phyloP scores from a whole-genome alignment of 192 early-diverging fungal species.

The Geosiphon pyriformis region DNA sequence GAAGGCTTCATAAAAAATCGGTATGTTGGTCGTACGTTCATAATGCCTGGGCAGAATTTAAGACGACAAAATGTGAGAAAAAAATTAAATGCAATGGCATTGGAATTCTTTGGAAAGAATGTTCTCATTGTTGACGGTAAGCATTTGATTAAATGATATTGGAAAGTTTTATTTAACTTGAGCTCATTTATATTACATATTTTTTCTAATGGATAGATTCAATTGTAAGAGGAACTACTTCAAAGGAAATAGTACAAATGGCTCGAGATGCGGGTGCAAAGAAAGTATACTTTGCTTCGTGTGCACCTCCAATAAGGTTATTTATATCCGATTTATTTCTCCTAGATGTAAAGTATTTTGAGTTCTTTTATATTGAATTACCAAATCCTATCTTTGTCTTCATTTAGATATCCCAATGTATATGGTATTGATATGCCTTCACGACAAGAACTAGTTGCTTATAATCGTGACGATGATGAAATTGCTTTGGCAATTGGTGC shows the following conservation, averaged over 20 bases:
- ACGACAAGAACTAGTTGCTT: conserved; percentile 84
- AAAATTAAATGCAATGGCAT: conserved; percentile 98
- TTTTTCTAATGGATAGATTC: conserved; percentile 55
- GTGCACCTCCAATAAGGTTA: conserved; percentile 89
- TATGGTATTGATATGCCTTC: conserved; percentile 99
- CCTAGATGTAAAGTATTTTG: too few relatives aligned
- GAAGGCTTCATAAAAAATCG: conserved; percentile 99
- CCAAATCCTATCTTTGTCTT: neutral
- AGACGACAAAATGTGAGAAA: conserved; percentile 87
- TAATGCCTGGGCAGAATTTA: conserved; percentile 97
- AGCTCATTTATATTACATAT: neutral
- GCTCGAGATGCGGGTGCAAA: conserved; percentile 96
- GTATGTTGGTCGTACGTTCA: conserved; percentile 98
- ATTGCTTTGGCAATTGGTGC: conserved; percentile 88
- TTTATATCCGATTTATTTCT: too few relatives aligned
- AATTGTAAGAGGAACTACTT: conserved; percentile 99
- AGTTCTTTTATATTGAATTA: neutral
- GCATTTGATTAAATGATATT: too few relatives aligned
- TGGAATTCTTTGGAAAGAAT: conserved; percentile 94
- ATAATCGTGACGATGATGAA: conserved; percentile 69
- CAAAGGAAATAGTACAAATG: conserved; percentile 98
- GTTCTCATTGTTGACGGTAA: conserved; percentile 95
- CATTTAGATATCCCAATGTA: conserved; percentile 84
- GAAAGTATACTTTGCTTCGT: conserved; percentile 99
- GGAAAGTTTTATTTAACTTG: neutral